These are phyloP conservation scores for Dovyalis caffra DNA, from an alignment of 345 rosid genomes.

Conservation along the genomic window DNA sequence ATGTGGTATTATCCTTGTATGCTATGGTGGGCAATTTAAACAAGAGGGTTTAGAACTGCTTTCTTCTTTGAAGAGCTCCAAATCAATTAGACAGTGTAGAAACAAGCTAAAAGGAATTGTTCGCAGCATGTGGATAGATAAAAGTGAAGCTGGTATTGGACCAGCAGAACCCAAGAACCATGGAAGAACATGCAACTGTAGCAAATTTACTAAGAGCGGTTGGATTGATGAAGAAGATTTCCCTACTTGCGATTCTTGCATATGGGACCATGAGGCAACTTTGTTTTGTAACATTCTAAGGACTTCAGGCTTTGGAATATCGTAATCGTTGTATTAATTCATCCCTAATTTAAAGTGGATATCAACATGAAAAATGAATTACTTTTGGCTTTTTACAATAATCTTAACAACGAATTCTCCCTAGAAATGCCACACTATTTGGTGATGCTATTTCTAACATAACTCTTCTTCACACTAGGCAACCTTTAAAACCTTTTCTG, in stretches of 20 bases:
- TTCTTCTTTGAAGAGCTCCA: not conserved
- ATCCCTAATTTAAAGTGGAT: too few species aligned
- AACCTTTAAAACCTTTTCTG: constrained; percentile 63
- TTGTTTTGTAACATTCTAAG: constrained; percentile 1
- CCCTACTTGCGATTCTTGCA: constrained; percentile 3
- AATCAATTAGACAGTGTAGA: not conserved
- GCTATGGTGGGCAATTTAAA: not conserved
- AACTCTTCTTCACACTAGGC: constrained; percentile 45
- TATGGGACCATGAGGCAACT: not conserved
- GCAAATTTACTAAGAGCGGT: too few species aligned
- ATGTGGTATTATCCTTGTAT: not conserved
- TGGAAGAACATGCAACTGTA: not conserved
- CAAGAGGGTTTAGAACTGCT: not conserved
- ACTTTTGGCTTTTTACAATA: not conserved
- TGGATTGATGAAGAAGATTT: not conserved
- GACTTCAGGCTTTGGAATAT: not conserved
- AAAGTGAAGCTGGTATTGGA: not conserved
- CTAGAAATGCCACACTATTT: too few species aligned
- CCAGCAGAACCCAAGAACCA: not conserved
- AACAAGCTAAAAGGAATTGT: not conserved
- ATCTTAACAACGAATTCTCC: not conserved
- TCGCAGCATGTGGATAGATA: not conserved
- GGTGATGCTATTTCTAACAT: too few species aligned
- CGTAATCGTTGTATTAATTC: too few species aligned
- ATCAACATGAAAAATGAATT: too few species aligned